Conservation (phyloP, 345 rosid genomes). For the Luvunga scandens region DNA sequence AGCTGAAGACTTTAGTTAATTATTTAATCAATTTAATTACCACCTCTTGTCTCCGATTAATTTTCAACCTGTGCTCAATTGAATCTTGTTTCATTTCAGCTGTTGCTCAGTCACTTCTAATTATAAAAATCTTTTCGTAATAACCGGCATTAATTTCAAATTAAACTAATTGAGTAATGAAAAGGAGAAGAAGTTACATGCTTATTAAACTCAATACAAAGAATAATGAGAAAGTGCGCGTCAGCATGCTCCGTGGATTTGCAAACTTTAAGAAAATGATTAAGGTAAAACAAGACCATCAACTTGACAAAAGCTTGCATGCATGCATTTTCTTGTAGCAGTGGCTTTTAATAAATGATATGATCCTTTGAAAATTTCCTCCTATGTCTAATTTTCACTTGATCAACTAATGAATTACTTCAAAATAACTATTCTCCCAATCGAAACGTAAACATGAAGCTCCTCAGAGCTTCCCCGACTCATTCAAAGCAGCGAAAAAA, state of each 20-base stretch:
- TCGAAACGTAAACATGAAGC: not conserved
- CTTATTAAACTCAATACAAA: not conserved
- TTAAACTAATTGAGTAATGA: not conserved
- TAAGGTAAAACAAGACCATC: not conserved
- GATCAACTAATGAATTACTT: not conserved
- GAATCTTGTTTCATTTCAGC: not conserved
- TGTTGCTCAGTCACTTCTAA: constrained; percentile 2
- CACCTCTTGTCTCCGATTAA: too few relatives aligned
- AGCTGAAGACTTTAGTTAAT: too few relatives aligned
- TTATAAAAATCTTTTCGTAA: not conserved
- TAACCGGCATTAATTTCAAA: not conserved
- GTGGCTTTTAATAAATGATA: not conserved
- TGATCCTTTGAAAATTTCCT: not conserved
- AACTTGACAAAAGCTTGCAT: not conserved
- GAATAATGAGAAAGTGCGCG: not conserved
- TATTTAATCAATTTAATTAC: too few relatives aligned
- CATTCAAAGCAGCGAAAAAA: not conserved
- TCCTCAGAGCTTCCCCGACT: not conserved
- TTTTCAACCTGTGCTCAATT: not conserved
- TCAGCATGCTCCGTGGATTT: not conserved
- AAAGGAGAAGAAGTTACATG: not conserved
- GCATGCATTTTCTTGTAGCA: not conserved
- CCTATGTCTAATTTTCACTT: not conserved
- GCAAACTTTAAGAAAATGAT: not conserved
- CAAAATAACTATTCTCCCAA: not conserved